A percentile compares a stretch with the other conserved stretches of the same genome.
Evolutionary conservation across 768 basidiomycete genomes (phyloP).

Genomic region (Pulveroboletus frians): DNA sequence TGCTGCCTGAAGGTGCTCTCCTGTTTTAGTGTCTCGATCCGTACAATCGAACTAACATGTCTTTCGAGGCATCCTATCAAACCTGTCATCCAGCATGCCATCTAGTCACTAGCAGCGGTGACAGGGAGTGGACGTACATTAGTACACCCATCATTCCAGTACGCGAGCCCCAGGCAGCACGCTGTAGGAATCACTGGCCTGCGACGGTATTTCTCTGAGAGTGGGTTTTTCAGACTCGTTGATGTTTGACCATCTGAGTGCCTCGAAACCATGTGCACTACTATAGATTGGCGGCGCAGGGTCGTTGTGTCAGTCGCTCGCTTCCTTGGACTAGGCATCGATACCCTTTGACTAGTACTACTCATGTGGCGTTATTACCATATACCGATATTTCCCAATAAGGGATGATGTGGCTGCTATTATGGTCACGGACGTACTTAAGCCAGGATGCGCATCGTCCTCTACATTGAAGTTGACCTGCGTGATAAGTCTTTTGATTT

Average conservation of each 20-base stretch:
- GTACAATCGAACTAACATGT: conserved; percentile 4
- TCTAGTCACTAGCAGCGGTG: conserved; percentile 54
- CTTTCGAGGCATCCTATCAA: conserved; percentile 52
- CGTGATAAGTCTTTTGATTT: conserved; percentile 10
- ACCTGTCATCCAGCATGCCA: conserved; percentile 54
- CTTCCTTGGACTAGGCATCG: conserved; percentile 22
- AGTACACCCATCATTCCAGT: conserved; percentile 65
- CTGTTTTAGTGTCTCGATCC: conserved; percentile 1
- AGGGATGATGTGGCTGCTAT: conserved; percentile 24
- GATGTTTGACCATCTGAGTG: conserved; percentile 58
- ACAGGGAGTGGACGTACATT: conserved; percentile 51
- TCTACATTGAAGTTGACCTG: conserved; percentile 15
- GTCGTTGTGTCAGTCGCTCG: conserved; percentile 35
- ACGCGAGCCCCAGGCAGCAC: conserved; percentile 58
- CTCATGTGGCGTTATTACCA: not conserved
- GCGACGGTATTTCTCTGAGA: conserved; percentile 44
- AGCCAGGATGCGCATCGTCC: conserved; percentile 14
- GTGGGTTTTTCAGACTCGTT: conserved; percentile 49
- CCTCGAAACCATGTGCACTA: conserved; percentile 53
- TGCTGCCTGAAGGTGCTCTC: conserved; percentile 42
- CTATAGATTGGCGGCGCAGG: conserved; percentile 1
- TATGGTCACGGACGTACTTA: conserved; percentile 19
- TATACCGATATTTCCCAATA: conserved; percentile 19
- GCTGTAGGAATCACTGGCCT: conserved; percentile 8
- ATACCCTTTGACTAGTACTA: not conserved